phyloP scores from a whole-genome alignment of 257 asterid species.

The Jaltomata sinuosa region DNA sequence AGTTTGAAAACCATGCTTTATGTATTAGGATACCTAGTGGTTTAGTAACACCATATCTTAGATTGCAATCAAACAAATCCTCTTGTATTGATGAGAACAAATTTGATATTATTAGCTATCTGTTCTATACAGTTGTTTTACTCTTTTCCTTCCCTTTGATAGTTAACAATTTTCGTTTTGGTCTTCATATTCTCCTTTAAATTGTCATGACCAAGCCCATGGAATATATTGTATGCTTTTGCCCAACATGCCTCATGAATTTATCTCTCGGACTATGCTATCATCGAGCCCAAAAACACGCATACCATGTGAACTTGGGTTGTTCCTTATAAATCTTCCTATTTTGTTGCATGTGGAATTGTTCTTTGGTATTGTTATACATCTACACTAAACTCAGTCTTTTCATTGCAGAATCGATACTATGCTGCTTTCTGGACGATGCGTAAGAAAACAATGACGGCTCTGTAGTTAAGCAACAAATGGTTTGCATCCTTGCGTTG shows the following conservation, averaged over 20 bases:
- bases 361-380: background rate
- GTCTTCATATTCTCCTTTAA: background rate
- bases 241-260: background rate
- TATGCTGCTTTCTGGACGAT: slow-evolving; percentile 86
- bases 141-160: background rate
- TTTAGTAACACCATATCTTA: background rate
- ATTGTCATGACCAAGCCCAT: background rate
- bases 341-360: background rate
- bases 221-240: background rate
- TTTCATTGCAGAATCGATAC: slow-evolving; percentile 56
- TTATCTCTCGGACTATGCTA: background rate
- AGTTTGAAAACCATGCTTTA: background rate
- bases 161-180: background rate
- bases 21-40: background rate
- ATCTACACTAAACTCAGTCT: background rate
- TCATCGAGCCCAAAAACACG: background rate
- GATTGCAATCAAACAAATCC: background rate
- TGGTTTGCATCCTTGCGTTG: background rate
- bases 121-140: background rate
- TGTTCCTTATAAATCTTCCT: background rate
- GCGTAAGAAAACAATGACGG: slow-evolving; percentile 36
- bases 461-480: background rate
- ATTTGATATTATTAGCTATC: background rate
- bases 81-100: background rate
- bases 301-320: background rate